Percentiles rank a stretch among this genome's conserved stretches.
Evolutionary conservation across 306 rosid genomes (phyloP).

Genomic region (Fragaria nilgerrensis): DNA sequence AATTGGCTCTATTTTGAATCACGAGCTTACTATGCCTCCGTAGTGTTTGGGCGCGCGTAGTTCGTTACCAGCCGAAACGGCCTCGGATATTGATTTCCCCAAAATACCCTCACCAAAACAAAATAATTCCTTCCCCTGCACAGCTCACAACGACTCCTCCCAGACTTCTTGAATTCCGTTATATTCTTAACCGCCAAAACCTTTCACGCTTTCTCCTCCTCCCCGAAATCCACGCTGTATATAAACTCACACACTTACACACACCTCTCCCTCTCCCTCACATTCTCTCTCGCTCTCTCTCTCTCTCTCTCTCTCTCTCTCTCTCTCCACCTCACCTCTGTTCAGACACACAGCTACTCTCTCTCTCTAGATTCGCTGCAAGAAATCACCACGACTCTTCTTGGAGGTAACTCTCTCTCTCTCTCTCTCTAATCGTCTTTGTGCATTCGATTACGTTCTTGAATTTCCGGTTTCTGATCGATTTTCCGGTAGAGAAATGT

Average conservation of each 20-base stretch:
- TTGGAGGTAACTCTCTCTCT: neutral
- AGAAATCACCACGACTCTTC: neutral
- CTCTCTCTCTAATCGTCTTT: neutral
- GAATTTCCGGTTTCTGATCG: neutral
- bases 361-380: conserved; percentile 3
- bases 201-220: neutral
- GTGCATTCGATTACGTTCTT: neutral
- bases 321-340: neutral
- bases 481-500: neutral
- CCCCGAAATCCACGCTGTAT: neutral
- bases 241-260: neutral
- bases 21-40: neutral
- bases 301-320: neutral
- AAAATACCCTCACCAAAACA: neutral
- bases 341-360: neutral
- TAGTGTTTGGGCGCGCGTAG: neutral
- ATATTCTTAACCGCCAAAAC: conserved; percentile 5
- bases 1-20: neutral
- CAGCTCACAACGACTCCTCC: neutral
- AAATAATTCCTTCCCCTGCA: neutral
- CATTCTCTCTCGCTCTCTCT: neutral
- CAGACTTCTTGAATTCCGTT: neutral
- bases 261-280: neutral
- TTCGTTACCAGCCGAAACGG: neutral
- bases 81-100: neutral